These are phyloP conservation scores for Fraxinus ornus DNA, from an alignment of 305 asterid species.

Conservation along the genomic window DNA sequence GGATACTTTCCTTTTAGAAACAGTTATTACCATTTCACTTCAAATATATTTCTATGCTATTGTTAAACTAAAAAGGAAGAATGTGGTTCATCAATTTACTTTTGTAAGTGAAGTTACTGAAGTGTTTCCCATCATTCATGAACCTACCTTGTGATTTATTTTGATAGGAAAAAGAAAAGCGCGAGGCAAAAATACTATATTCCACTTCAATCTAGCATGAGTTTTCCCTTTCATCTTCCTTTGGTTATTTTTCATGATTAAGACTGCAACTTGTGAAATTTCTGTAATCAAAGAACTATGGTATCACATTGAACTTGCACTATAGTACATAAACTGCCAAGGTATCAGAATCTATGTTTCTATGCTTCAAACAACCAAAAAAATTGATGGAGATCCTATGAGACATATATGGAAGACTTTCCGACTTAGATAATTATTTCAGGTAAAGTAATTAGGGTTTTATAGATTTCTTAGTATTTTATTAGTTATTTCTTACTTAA, in stretches of 20 bases:
- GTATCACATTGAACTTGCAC: constrained; percentile 8
- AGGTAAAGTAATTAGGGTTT: neutral
- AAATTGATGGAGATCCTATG: neutral
- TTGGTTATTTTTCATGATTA: neutral
- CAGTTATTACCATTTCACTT: neutral
- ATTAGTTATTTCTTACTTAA: neutral
- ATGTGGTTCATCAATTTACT: neutral
- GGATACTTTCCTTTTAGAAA: neutral
- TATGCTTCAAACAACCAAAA: neutral
- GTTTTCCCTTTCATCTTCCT: neutral
- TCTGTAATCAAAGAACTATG: neutral
- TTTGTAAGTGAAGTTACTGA: neutral
- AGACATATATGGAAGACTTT: neutral
- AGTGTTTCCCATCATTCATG: neutral
- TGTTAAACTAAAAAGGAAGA: neutral
- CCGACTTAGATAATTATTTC: neutral
- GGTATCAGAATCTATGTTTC: neutral
- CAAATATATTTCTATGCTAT: neutral
- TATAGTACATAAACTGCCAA: neutral
- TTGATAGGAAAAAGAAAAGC: neutral
- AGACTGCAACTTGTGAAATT: neutral
- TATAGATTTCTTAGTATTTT: neutral
- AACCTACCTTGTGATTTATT: neutral
- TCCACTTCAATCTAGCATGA: neutral
- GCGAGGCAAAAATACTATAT: neutral